Evolutionary conservation across 345 rosid genomes (phyloP).

Genomic region (Bruguiera gymnorhiza): DNA sequence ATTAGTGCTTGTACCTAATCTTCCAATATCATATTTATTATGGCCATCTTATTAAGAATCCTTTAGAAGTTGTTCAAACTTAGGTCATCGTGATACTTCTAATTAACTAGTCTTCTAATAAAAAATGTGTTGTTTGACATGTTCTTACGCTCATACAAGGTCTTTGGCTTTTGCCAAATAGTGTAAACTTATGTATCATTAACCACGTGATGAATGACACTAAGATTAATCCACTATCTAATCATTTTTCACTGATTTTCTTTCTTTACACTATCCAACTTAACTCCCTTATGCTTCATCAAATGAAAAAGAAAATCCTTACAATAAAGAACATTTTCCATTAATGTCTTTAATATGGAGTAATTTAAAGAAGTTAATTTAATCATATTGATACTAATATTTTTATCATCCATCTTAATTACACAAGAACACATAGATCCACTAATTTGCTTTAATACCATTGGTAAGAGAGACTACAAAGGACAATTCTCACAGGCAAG

Average conservation of each 20-base stretch:
- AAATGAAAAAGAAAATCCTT: neutral
- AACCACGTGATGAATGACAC: neutral
- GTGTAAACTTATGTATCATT: neutral
- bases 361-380: constrained; percentile 8
- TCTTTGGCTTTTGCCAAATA: neutral
- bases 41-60: neutral
- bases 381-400: neutral
- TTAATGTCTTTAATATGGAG: neutral
- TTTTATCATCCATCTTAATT: neutral
- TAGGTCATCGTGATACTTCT: too few relatives aligned
- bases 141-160: neutral
- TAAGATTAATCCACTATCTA: neutral
- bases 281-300: neutral
- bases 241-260: neutral
- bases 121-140: neutral
- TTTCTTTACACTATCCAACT: neutral
- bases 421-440: too few relatives aligned
- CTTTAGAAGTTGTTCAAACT: neutral
- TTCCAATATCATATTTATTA: neutral
- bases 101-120: too few relatives aligned
- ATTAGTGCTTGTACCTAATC: neutral
- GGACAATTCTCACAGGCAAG: too few relatives aligned
- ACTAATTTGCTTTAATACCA: neutral
- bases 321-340: constrained; percentile 1
- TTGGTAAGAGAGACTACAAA: neutral